Evolutionary conservation across 441 rosid genomes (phyloP).

Genomic region (Kokia cookei): DNA sequence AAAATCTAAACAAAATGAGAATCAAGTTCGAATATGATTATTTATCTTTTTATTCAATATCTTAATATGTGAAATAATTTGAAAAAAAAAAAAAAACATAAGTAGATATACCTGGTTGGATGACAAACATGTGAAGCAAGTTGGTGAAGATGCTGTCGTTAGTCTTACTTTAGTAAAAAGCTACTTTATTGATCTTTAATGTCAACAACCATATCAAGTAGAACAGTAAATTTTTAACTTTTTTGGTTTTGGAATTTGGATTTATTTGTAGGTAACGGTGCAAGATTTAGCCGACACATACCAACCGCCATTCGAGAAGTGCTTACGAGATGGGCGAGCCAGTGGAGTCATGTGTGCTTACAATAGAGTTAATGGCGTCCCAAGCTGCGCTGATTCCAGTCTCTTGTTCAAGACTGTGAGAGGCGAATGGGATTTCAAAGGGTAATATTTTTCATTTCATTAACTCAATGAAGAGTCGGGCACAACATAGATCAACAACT

Average conservation of each 20-base stretch:
- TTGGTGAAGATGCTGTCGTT: not conserved
- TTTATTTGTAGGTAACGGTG: constrained; percentile 41
- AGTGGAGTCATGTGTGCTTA: constrained; percentile 93
- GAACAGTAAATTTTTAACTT: not conserved
- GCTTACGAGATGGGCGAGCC: constrained; percentile 65
- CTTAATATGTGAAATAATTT: no score
- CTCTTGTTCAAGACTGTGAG: constrained; percentile 64
- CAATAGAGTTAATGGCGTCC: constrained; percentile 78
- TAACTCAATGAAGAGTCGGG: no score
- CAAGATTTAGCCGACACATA: constrained; percentile 85
- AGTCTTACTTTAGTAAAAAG: not conserved
- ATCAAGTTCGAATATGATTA: no score
- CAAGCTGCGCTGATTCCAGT: constrained; percentile 69
- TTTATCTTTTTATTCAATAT: no score
- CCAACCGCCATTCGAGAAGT: constrained; percentile 82
- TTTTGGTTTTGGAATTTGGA: not conserved
- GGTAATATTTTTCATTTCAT: constrained; percentile 28
- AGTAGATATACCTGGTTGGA: no score
- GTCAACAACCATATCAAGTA: not conserved
- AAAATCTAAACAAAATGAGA: no score
- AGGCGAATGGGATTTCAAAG: constrained; percentile 66
- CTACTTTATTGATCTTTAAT: not conserved
- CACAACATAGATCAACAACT: not conserved
- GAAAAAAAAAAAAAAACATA: no score
- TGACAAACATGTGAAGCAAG: not conserved